Evolutionary conservation across 78 protist genomes (phyloP), one percentile per base, ranked within the genome.

Genomic region (Dictyostelium firmibasis): DNA sequence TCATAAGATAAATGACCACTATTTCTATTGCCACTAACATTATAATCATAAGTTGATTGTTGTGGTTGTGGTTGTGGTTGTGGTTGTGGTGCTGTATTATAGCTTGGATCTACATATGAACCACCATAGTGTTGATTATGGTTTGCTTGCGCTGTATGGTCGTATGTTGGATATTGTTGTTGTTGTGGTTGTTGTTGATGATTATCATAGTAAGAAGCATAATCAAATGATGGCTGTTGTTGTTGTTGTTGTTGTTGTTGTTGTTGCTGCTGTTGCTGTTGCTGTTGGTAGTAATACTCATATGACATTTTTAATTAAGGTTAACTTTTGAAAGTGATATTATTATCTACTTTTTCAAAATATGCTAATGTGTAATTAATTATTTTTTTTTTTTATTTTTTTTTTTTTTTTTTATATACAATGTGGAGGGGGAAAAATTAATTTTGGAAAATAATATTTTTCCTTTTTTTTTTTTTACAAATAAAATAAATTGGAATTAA

Each of bases 241-340:
- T 23, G 64, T 16, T 57, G 35, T 31, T 50, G 41, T 25, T 62
- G 92, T 3, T 86, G 72, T 4, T 86, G 50, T 8, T 77, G 86
- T 11, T 31, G 70, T 64, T 88, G 93, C 41, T 78, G 78, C 18
- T 87, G 86, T n/a, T 85, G 78, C 18, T 87, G 86, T n/a, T 85
- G 47, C 2, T 27, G 35, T 41, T 50, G 75, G 20, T 44, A 35
- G 13, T 78, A 72, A 60, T 86, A 27, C 20, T 74, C 33, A 74
- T 74, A 75, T 7, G 41, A 67, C 75, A 25, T 67, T 57, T 25
- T n/a, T 62, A n/a, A n/a, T n/a, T n/a, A n/a, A n/a, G n/a, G n/a
- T n/a, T n/a, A n/a, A n/a, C n/a, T n/a, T n/a, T n/a, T n/a, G n/a
- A n/a, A 38, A 38, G 43, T 38, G 43, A 38, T 38, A 38, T 38